Evolutionary conservation across 2,329 filamentous ascomycete genomes (phyloP), one percentile per base, ranked within the genome.

Genomic region (Apiospora saccharicola): DNA sequence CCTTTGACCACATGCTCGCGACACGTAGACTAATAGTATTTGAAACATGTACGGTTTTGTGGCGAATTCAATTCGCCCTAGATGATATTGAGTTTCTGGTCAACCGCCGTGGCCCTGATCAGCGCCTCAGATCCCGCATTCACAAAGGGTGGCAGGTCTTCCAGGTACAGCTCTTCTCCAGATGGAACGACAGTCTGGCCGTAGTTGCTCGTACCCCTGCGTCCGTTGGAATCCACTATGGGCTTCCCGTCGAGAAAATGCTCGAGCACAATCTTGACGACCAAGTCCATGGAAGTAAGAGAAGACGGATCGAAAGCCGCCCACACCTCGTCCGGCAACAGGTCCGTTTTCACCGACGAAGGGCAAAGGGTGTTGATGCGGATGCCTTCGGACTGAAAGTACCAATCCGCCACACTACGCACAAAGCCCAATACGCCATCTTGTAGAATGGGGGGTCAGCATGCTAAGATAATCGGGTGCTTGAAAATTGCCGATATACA

Each of bases 381-480:
- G n/a, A 71, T 71, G 30, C 19, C 43, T 14, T 71, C 53, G 37
- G 49, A 67, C 49, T 57, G 13, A n/a, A 44, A 46, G 22, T 71
- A 71, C 69, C 69, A 71, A 43, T 67, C 69, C 22, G 47, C 53
- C 6, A 71, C 30, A n/a, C 49, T 64, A 26, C 69, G 51, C 69
- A 71, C 37, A 47, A 71, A 71, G 16, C 69, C 69, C 34, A 71
- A 10, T 1, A 67, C 41, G n/a, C 69, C 69, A 71, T 71, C 69
- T 71, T 41, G 12, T 4, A 22, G 6, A n/a, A n/a, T n/a, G n/a
- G 26, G 44, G 12, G 51, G 68, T 49, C n/a, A 69, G 41, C 34
- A 34, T n/a, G 8, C n/a, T 26, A 13, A 13, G 47, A 26, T n/a
- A 6, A 49, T 49, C 49, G 61, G 26, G 12, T 46, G 12, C 4